Conservation (phyloP, 1,139 yeast species). For the Kurtzmaniella quercitrusa region DNA sequence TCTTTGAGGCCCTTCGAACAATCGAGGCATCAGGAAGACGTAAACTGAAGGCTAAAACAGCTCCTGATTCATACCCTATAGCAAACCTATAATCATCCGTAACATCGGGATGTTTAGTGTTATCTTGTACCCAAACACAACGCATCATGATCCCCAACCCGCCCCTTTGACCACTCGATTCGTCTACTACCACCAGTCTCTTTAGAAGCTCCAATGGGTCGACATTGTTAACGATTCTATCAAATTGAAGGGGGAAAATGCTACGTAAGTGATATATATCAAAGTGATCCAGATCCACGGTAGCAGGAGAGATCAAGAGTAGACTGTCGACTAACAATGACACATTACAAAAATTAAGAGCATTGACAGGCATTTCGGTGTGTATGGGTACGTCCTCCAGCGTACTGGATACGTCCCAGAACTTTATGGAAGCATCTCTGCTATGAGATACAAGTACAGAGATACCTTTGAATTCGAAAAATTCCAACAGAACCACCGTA, state of each 20-base stretch:
- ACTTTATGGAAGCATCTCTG: slow-evolving; percentile 45
- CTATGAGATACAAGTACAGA: slow-evolving; percentile 44
- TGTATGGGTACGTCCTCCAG: background rate
- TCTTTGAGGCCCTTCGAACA: background rate
- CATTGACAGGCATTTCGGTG: slow-evolving; percentile 42
- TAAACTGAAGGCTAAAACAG: slow-evolving; percentile 31
- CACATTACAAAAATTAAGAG: slow-evolving; percentile 55
- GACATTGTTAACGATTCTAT: slow-evolving; percentile 16
- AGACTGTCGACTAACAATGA: slow-evolving; percentile 19
- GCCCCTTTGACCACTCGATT: slow-evolving; percentile 19
- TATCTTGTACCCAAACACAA: slow-evolving; percentile 25
- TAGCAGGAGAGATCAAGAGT: slow-evolving; percentile 42
- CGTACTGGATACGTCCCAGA: slow-evolving; percentile 37
- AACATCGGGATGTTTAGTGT: no score
- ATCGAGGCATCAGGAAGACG: slow-evolving; percentile 6
- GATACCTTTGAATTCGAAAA: slow-evolving; percentile 19
- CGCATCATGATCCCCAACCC: slow-evolving; percentile 57
- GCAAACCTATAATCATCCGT: slow-evolving; percentile 16
- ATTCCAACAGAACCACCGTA: slow-evolving; percentile 38
- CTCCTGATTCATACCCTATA: slow-evolving; percentile 60
- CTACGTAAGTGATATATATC: slow-evolving; percentile 41
- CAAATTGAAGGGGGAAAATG: slow-evolving; percentile 1
- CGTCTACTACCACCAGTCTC: slow-evolving; percentile 7
- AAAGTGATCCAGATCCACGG: slow-evolving; percentile 47
- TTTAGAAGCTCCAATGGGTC: slow-evolving; percentile 13